A percentile compares a stretch with the other conserved stretches of the same genome.
Conservation (phyloP, 2,329 filamentous ascomycete genomes). For the Aspergillus piperis region DNA sequence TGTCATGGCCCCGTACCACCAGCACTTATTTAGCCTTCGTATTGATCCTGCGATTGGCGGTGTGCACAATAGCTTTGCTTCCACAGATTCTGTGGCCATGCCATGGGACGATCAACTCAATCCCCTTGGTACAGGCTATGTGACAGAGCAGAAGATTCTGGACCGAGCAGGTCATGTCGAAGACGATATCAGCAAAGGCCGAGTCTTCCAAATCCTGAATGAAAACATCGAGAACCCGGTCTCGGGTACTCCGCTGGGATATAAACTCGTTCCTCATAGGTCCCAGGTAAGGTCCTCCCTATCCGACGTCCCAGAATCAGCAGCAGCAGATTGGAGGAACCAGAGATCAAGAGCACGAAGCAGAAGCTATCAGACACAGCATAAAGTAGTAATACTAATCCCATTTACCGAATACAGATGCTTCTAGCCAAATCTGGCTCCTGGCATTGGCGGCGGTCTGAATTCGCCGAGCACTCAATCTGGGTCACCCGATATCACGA, state of each 20-base stretch:
- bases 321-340: no score
- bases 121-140: constrained; percentile 55
- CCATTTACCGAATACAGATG: constrained; percentile 37
- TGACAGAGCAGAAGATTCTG: constrained; percentile 45
- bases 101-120: constrained; percentile 52
- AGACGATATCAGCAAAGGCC: constrained; percentile 37
- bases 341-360: background rate
- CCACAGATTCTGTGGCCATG: constrained; percentile 60
- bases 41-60: constrained; percentile 48
- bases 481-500: constrained; percentile 56
- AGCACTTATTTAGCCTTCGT: constrained; percentile 47
- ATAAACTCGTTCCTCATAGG: constrained; percentile 56
- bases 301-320: background rate
- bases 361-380: background rate
- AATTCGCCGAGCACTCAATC: constrained; percentile 54
- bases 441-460: constrained; percentile 52
- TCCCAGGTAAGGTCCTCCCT: constrained; percentile 32
- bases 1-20: constrained; percentile 47
- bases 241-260: constrained; percentile 54
- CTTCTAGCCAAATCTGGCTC: constrained; percentile 54
- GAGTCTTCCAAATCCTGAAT: constrained; percentile 61
- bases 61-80: constrained; percentile 48
- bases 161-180: constrained; percentile 49
- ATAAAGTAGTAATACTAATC: background rate
- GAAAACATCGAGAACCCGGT: constrained; percentile 51